These are phyloP conservation scores for Colletotrichum endophyticum DNA, from an alignment of 2,329 filamentous ascomycete species.

Conservation along the genomic window DNA sequence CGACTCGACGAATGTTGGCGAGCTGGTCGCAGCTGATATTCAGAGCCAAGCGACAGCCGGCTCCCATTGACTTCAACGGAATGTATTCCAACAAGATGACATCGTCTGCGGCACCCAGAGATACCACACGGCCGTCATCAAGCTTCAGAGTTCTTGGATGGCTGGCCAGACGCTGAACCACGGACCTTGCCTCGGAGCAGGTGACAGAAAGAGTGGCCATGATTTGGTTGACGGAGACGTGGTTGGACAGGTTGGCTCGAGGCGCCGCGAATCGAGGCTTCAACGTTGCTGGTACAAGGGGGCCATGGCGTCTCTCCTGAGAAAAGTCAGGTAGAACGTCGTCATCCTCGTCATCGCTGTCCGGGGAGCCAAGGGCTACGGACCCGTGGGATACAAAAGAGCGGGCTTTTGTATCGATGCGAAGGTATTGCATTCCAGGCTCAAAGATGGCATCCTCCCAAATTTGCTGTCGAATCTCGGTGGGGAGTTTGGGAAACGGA, in stretches of 20 bases:
- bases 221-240: constrained; percentile 28
- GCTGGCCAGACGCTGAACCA: background rate
- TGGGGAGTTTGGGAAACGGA: constrained; percentile 35
- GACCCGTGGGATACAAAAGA: background rate
- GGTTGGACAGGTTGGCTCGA: constrained; percentile 37
- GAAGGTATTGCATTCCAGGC: constrained; percentile 40
- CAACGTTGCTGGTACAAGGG: constrained; percentile 23
- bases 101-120: constrained; percentile 32
- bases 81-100: constrained; percentile 39
- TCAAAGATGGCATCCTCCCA: constrained; percentile 34
- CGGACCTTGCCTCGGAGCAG: constrained; percentile 7
- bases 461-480: constrained; percentile 38
- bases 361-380: background rate
- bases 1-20: constrained; percentile 40
- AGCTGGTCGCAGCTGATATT: constrained; percentile 31
- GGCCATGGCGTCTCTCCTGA: constrained; percentile 23
- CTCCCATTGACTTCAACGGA: constrained; percentile 30
- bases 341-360: constrained; percentile 18
- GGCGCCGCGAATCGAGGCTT: constrained; percentile 29
- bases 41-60: constrained; percentile 28
- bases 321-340: constrained; percentile 24
- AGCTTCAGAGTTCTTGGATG: constrained; percentile 27
- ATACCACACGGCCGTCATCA: constrained; percentile 30
- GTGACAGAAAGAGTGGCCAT: constrained; percentile 9
- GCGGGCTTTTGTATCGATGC: background rate